A percentile compares a stretch with the other conserved stretches of the same genome.
Conservation (phyloP, 2,329 filamentous ascomycete genomes). For the Chaetomiaceae sp. region DNA sequence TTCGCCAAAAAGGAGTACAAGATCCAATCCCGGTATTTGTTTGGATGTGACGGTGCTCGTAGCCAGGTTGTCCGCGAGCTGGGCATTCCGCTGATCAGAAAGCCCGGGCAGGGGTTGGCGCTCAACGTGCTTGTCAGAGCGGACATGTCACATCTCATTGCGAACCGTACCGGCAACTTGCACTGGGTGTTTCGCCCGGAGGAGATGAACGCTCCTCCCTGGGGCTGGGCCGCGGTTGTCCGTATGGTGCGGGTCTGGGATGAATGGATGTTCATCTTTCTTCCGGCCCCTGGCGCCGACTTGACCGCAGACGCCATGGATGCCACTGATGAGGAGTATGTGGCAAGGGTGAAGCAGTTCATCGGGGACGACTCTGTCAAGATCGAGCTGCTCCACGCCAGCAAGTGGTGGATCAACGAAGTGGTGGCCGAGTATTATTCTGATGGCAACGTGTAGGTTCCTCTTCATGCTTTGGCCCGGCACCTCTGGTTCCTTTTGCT, state of each 20-base stretch:
- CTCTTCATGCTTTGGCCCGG: neutral
- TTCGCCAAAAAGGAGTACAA: slow-evolving; percentile 28
- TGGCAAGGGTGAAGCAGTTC: slow-evolving; percentile 41
- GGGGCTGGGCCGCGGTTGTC: slow-evolving; percentile 45
- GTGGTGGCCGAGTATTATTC: slow-evolving; percentile 54
- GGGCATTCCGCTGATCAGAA: slow-evolving; percentile 32
- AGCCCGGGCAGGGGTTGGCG: slow-evolving; percentile 34
- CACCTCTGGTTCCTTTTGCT: neutral
- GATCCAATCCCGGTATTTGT: slow-evolving; percentile 51
- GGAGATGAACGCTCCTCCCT: slow-evolving; percentile 45
- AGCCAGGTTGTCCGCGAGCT: slow-evolving; percentile 37
- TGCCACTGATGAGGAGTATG: slow-evolving; percentile 44
- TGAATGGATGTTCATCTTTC: slow-evolving; percentile 56
- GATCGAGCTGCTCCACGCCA: slow-evolving; percentile 47
- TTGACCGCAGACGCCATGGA: slow-evolving; percentile 31
- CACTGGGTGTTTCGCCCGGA: slow-evolving; percentile 58
- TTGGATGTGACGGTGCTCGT: slow-evolving; percentile 51
- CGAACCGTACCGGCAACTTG: slow-evolving; percentile 50
- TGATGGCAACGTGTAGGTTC: slow-evolving; percentile 37
- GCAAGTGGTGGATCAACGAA: slow-evolving; percentile 59
- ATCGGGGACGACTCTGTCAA: slow-evolving; percentile 51
- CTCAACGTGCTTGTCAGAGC: slow-evolving; percentile 38
- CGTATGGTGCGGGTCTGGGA: slow-evolving; percentile 61
- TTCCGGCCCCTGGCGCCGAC: slow-evolving; percentile 39
- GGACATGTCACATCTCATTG: slow-evolving; percentile 49